Evolutionary conservation across 208 protist genomes (phyloP), one percentile per base, ranked within the genome.

Genomic region (Trypanosoma conorhini): DNA sequence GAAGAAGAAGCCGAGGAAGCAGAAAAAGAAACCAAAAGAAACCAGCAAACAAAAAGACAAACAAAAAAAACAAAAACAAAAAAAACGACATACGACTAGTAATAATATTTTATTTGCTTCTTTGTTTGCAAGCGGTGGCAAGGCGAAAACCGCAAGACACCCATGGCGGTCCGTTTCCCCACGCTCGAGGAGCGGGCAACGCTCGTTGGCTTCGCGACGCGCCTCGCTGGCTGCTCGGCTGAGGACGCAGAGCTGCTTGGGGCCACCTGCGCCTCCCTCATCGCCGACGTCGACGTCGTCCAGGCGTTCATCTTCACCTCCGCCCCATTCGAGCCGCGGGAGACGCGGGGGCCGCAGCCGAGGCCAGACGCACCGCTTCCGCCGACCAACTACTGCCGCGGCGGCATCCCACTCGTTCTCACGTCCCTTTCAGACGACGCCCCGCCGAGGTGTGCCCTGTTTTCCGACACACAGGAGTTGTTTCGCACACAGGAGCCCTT

Each of bases 141-240:
- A 9, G 0, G 22, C 3, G 54, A 35, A 21, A 30, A 3, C 9
- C 22, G 40, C 5, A 52, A 31, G 26, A 55, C 69, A 59, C 22
- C 67, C 19, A 88, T 88, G 82, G 71, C 82, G 48, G 65, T 82
- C 60, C 63, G 74, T 21, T 81, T 74, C 62, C 82, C 79, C 13
- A 76, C 61, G 38, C 19, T 68, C 22, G 48, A 69, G 24, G 74
- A 88, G 38, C 70, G 61, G 28, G 71, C 71, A n/a, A 46, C 19
- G 31, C 72, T 88, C 24, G 21, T 80, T 46, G 8, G 42, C 19
- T 85, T 79, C 72, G 75, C 83, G 26, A 54, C 51, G 31, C 31
- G 19, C 52, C 28, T 70, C 24, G n/a, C 70, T 33, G 28, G 28
- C 2, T 81, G 42, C 46, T 35, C 46, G 7, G 42, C 5, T 5